Conservation (phyloP, 1,139 yeast species). For the Diutina sp. region DNA sequence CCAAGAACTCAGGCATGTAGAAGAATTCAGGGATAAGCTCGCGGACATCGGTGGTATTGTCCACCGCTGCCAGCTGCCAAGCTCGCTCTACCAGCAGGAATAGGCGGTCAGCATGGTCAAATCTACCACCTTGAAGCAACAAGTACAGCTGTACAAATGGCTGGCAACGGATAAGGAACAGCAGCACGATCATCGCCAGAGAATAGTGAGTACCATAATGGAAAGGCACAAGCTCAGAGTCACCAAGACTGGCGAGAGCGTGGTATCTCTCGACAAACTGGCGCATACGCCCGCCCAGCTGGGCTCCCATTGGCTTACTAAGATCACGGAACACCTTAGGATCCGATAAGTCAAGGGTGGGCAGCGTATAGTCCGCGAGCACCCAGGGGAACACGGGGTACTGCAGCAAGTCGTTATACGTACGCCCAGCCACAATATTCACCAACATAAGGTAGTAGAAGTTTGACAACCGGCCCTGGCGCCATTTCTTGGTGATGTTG, state of each 20-base stretch:
- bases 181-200: constrained; percentile 82
- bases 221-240: constrained; percentile 52
- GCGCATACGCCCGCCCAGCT: constrained; percentile 39
- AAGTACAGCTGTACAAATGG: constrained; percentile 75
- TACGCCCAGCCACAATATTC: constrained; percentile 76
- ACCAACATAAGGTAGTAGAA: constrained; percentile 68
- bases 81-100: constrained; percentile 62
- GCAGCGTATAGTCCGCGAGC: constrained; percentile 64
- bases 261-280: constrained; percentile 60
- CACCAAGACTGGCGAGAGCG: constrained; percentile 43
- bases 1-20: constrained; percentile 63
- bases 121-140: constrained; percentile 71
- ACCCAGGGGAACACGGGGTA: constrained; percentile 92
- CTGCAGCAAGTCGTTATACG: constrained; percentile 77
- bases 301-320: constrained; percentile 87
- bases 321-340: constrained; percentile 58
- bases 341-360: constrained; percentile 44
- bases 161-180: constrained; percentile 57
- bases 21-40: constrained; percentile 80
- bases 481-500: constrained; percentile 51
- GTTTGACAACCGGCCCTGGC: constrained; percentile 62
- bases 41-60: constrained; percentile 75
- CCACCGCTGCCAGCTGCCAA: constrained; percentile 68
- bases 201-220: constrained; percentile 91
- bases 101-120: constrained; percentile 76